Base-by-base conservation (phyloP, 495 filamentous ascomycete species). In the Friedmanniomyces simplex region DNA sequence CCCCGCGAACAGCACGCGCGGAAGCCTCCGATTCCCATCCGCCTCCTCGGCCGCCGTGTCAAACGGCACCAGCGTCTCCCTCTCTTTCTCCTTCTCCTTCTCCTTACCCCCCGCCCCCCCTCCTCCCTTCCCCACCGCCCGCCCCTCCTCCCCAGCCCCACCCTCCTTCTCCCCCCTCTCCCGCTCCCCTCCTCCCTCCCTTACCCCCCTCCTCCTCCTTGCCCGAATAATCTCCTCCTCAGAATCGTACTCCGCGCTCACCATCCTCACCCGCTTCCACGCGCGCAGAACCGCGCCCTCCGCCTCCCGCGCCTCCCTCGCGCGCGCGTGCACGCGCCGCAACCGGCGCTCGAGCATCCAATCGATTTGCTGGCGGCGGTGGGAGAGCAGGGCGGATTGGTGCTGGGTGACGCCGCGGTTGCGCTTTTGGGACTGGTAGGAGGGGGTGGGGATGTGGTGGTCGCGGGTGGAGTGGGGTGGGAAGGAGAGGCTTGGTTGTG, bases 301-400 rank as follows among this genome's bases (percentile, higher is more conserved):
- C 65, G 69, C 72, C 60, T 73, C 79, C 52, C 82, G 84, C 59
- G 52, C 42, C 2, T 59, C 51, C 21, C 59, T 60, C 2, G 60
- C 59, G 1, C 50, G 53, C 30, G 60, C 55, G 42, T 67, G 70
- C 47, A 61, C 66, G 67, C 76, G 82, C 13, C 86, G 79, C 2
- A 84, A 72, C 34, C 74, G 87, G 20, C 86, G 83, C 62, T 87
- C 81, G 30, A 98, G 79, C 45, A 93, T 83, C 64, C 93, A 88
- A 51, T 95, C 86, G 42, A 95, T 87, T 14, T 89, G 85, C 68
- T 93, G 83, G 37, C 83, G 86, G 10, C 94, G 80, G 67, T 95
- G 96, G 47, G 85, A 81, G 63, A 95, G 89, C 3, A 97, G 87
- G 8, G 91, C 93, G 28, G 95, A 76, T 65, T 98, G 93, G 69